Evolutionary conservation across 2,329 filamentous ascomycete species (phyloP).

Genomic region (Nannizzia gypsea): DNA sequence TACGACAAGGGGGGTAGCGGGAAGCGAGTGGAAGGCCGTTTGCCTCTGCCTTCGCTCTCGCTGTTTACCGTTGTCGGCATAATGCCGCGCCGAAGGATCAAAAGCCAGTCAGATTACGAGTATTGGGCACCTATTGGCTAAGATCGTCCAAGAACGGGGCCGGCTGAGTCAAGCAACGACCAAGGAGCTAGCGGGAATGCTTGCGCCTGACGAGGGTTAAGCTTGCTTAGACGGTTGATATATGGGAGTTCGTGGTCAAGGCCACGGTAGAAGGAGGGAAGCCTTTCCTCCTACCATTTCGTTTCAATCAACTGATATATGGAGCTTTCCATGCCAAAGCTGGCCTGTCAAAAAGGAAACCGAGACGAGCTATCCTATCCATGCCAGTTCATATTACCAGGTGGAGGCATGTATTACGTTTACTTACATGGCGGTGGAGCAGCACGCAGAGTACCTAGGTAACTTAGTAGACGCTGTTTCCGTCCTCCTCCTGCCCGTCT

Average conservation of each 20-base stretch:
- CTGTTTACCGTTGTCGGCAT: background rate
- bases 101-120: background rate
- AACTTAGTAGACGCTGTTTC: background rate
- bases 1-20: background rate
- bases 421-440: background rate
- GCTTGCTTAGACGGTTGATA: background rate
- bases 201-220: background rate
- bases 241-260: background rate
- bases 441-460: background rate
- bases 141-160: background rate
- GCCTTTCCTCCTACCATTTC: no score
- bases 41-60: background rate
- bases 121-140: background rate
- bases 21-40: background rate
- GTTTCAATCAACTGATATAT: no score
- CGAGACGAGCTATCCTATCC: background rate
- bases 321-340: background rate
- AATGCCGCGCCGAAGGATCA: constrained; percentile 2
- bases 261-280: no score
- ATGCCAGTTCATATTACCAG: background rate
- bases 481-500: background rate
- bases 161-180: background rate
- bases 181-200: constrained; percentile 1
- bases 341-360: background rate
- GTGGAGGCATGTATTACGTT: background rate